Base-by-base conservation (phyloP, 257 asterid species). In the Eustoma russellianum region DNA sequence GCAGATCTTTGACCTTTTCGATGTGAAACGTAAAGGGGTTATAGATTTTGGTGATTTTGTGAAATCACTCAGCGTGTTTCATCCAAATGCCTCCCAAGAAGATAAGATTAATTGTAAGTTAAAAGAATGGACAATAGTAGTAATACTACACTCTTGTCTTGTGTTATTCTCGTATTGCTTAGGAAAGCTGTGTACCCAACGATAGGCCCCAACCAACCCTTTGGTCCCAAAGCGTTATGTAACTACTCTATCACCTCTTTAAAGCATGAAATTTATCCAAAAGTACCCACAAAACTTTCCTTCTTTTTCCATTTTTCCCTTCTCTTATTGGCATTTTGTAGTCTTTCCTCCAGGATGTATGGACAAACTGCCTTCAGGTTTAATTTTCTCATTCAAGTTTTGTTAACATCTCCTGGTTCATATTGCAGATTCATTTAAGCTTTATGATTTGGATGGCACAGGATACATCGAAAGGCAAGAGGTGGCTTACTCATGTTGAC, bases 21-120 rank as follows among this genome's bases (percentile, higher is more conserved):
- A 88, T 65, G 97, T 79, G 80, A 92, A 92, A 77, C 93, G 66
- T 57, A 92, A 85, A 62, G 98, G 98, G 46, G 90, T 88, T 63
- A 92, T 88, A 74, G 97, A 92, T 69, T 92, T 92, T 76, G 92
- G 97, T 59, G 98, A 92, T 68, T 92, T 92, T 60, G 98, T 88
- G 64, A 73, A 83, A 76, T 76, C 95, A 15, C 94, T 92, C 48
- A 83, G 77, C 67, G 98, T 92, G 65, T 92, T 92, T 83, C 98
- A 92, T 77, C 98, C 98, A 16, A 92, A 92, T 66, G 98, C 98
- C n/a, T 74, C 91, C 33, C 76, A 46, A 69, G 98, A 92, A 62
- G 98, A 92, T 65, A 92, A 92, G 73, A 85, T 88, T 46, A 81
- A 83, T 55, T 88, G 98, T 92, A 70, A 69, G 98, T 64, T 44